A percentile compares a stretch with the other conserved stretches of the same genome.
Evolutionary conservation across 2,329 filamentous ascomycete species (phyloP).

Genomic region (Trichoderma aggressivum): DNA sequence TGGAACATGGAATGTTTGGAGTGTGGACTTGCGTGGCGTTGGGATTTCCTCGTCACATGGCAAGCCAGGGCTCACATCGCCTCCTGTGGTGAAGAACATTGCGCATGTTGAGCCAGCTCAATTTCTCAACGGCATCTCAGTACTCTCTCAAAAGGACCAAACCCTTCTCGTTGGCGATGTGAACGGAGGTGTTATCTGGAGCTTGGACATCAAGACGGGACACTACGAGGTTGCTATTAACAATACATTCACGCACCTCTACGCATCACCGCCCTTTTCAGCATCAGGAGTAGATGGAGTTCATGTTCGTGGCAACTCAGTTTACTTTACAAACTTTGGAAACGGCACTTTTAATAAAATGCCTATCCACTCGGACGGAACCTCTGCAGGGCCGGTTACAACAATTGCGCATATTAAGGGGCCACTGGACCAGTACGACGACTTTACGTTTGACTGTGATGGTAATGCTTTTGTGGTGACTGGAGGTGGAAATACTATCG

Average conservation of each 20-base stretch:
- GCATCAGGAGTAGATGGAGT: slow-evolving; percentile 27
- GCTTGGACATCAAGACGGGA: slow-evolving; percentile 24
- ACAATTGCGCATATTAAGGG: slow-evolving; percentile 14
- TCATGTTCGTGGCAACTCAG: slow-evolving; percentile 23
- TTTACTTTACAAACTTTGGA: slow-evolving; percentile 30
- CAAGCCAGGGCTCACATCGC: background rate
- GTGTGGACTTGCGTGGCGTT: slow-evolving; percentile 24
- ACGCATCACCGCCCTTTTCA: slow-evolving; percentile 15
- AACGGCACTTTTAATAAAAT: slow-evolving; percentile 24
- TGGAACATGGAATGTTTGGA: slow-evolving; percentile 26
- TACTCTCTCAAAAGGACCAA: slow-evolving; percentile 17
- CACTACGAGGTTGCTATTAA: slow-evolving; percentile 25
- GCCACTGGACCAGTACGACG: slow-evolving; percentile 18
- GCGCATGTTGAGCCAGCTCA: slow-evolving; percentile 23
- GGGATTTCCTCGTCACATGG: slow-evolving; percentile 23
- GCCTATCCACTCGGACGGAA: slow-evolving; percentile 20
- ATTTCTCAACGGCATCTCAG: slow-evolving; percentile 29
- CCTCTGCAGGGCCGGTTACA: slow-evolving; percentile 18
- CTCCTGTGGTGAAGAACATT: slow-evolving; percentile 23
- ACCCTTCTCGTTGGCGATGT: slow-evolving; percentile 26
- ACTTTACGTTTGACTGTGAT: slow-evolving; percentile 25
- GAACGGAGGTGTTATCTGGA: slow-evolving; percentile 25
- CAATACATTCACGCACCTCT: slow-evolving; percentile 24
- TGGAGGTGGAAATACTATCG: slow-evolving; percentile 22
- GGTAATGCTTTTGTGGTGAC: slow-evolving; percentile 23